Conservation (phyloP, 352 stramenopile genomes). For the Phytophthora gonapodyides region DNA sequence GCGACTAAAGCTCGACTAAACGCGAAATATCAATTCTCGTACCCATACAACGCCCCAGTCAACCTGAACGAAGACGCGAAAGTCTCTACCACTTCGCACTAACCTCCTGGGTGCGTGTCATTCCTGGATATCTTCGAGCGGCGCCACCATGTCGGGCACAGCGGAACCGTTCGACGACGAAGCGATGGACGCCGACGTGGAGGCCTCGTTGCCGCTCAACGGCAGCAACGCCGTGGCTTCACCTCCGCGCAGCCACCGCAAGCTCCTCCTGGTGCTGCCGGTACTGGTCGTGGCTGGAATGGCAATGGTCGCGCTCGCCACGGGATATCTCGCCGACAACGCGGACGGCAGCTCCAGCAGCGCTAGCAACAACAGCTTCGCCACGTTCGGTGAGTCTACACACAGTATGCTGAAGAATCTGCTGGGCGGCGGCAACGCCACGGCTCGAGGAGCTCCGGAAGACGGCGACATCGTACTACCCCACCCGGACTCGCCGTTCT, state of each 20-base stretch:
- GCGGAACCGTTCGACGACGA: constrained; percentile 16
- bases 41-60: too few species aligned
- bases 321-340: constrained; percentile 16
- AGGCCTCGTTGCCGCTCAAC: constrained; percentile 17
- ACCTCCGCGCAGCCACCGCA: constrained; percentile 20
- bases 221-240: constrained; percentile 11
- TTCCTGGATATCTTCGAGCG: background rate
- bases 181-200: constrained; percentile 9
- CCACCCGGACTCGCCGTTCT: constrained; percentile 24
- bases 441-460: constrained; percentile 8
- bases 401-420: constrained; percentile 12
- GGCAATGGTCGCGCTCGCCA: constrained; percentile 12
- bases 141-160: background rate
- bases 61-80: too few species aligned
- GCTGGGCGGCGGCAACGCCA: constrained; percentile 8
- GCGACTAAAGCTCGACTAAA: too few species aligned
- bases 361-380: constrained; percentile 9
- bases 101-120: background rate
- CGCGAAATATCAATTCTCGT: too few species aligned
- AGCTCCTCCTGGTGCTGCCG: constrained; percentile 18
- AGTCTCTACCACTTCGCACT: too few species aligned
- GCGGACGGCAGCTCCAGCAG: constrained; percentile 4
- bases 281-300: constrained; percentile 22
- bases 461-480: constrained; percentile 21
- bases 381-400: constrained; percentile 10